These are phyloP conservation scores for Sphaceloma murrayae DNA, from an alignment of 2,329 filamentous ascomycete genomes.

Conservation along the genomic window DNA sequence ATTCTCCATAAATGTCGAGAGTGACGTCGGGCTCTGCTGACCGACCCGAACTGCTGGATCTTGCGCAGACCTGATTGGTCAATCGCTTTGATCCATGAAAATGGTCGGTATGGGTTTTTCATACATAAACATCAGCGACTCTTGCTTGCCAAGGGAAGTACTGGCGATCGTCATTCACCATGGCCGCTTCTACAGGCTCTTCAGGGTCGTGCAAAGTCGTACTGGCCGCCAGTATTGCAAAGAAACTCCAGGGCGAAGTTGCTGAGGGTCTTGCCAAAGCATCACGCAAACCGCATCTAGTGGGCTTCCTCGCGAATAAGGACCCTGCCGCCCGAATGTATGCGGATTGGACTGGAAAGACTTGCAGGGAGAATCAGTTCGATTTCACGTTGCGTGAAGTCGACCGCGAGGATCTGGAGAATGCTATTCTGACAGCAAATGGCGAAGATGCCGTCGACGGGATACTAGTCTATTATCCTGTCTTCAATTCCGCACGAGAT, in stretches of 20 bases:
- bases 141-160: too few relatives aligned
- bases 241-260: constrained; percentile 68
- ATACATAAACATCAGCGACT: too few relatives aligned
- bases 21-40: constrained; percentile 12
- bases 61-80: constrained; percentile 8
- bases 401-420: constrained; percentile 80
- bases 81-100: constrained; percentile 4
- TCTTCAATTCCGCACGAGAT: constrained; percentile 85
- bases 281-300: constrained; percentile 64
- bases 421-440: constrained; percentile 78
- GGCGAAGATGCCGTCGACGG: constrained; percentile 65
- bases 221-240: constrained; percentile 78
- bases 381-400: constrained; percentile 76
- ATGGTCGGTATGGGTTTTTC: too few relatives aligned
- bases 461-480: constrained; percentile 97
- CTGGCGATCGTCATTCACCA: neutral
- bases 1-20: neutral
- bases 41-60: constrained; percentile 6
- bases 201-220: constrained; percentile 72
- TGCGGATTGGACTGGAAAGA: constrained; percentile 95
- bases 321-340: constrained; percentile 90
- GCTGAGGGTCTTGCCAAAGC: constrained; percentile 63
- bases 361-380: constrained; percentile 90
- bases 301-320: constrained; percentile 83
- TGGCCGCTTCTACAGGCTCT: neutral